These are phyloP conservation scores for Amauroascus niger DNA, from an alignment of 2,329 filamentous ascomycete genomes.

Conservation along the genomic window DNA sequence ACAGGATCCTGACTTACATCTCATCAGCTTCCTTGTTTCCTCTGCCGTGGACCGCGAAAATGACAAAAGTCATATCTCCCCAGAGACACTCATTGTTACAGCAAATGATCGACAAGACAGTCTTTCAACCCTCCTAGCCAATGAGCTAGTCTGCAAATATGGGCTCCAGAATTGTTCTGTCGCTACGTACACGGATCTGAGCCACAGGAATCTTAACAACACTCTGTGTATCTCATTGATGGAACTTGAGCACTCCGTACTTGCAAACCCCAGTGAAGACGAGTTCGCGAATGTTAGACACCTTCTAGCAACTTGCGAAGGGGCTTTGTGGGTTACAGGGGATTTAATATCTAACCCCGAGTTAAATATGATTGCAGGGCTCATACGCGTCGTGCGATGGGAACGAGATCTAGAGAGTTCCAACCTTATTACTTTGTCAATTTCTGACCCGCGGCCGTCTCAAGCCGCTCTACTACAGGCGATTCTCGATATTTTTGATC, in stretches of 20 bases:
- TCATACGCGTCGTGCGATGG: slow-evolving; percentile 28
- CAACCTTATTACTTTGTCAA: slow-evolving; percentile 22
- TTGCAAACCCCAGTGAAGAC: slow-evolving; percentile 18
- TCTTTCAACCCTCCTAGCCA: slow-evolving; percentile 4
- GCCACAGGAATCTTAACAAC: slow-evolving; percentile 16
- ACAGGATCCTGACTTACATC: slow-evolving; percentile 14
- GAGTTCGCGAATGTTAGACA: slow-evolving; percentile 23
- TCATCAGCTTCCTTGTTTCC: slow-evolving; percentile 18
- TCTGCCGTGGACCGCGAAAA: slow-evolving; percentile 11
- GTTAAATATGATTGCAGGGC: slow-evolving; percentile 26
- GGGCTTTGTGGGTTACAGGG: slow-evolving; percentile 30
- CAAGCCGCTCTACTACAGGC: slow-evolving; percentile 4
- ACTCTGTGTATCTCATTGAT: slow-evolving; percentile 21
- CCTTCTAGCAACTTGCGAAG: slow-evolving; percentile 22
- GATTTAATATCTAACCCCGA: slow-evolving; percentile 23
- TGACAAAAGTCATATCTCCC: neutral
- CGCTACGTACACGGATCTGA: slow-evolving; percentile 17
- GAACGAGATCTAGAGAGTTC: slow-evolving; percentile 28
- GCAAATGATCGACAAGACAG: neutral
- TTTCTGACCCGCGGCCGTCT: slow-evolving; percentile 15
- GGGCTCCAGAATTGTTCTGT: slow-evolving; percentile 14
- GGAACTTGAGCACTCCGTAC: slow-evolving; percentile 17
- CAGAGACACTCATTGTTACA: slow-evolving; percentile 1
- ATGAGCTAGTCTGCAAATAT: slow-evolving; percentile 7
- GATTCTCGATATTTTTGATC: slow-evolving; percentile 16